Conservation (phyloP, 495 filamentous ascomycete genomes). For the Penicillium cosmopolitanum region DNA sequence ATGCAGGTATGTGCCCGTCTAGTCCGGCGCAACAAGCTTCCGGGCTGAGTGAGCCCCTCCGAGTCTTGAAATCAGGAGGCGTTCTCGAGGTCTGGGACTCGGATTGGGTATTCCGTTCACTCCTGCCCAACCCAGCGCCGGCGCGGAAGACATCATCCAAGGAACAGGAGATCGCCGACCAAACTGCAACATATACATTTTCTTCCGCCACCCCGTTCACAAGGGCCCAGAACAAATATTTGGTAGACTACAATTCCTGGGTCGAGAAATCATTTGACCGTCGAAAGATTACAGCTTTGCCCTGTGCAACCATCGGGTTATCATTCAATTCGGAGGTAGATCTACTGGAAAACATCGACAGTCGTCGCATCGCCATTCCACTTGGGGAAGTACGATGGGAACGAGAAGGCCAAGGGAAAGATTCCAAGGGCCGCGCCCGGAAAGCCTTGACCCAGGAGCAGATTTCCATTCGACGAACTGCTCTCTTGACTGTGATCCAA, state of each 20-base stretch:
- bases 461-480: constrained; percentile 73
- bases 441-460: constrained; percentile 70
- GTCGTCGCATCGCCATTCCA: constrained; percentile 80
- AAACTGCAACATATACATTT: constrained; percentile 78
- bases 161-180: constrained; percentile 63
- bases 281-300: constrained; percentile 70
- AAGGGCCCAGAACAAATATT: constrained; percentile 74
- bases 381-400: constrained; percentile 90
- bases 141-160: constrained; percentile 54
- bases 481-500: constrained; percentile 79
- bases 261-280: constrained; percentile 74
- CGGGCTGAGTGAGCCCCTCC: constrained; percentile 75
- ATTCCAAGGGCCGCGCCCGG: constrained; percentile 40
- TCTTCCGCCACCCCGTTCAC: constrained; percentile 81
- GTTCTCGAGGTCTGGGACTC: constrained; percentile 86
- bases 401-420: constrained; percentile 56
- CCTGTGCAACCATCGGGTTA: constrained; percentile 79
- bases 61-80: constrained; percentile 78
- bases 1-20: constrained; percentile 70
- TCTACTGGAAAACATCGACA: constrained; percentile 67
- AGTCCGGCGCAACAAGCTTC: constrained; percentile 63
- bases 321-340: constrained; percentile 81
- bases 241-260: constrained; percentile 87
- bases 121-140: constrained; percentile 74
- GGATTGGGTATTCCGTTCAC: constrained; percentile 74